Conservation (phyloP, 306 rosid species). For the Carpinus viminea region DNA sequence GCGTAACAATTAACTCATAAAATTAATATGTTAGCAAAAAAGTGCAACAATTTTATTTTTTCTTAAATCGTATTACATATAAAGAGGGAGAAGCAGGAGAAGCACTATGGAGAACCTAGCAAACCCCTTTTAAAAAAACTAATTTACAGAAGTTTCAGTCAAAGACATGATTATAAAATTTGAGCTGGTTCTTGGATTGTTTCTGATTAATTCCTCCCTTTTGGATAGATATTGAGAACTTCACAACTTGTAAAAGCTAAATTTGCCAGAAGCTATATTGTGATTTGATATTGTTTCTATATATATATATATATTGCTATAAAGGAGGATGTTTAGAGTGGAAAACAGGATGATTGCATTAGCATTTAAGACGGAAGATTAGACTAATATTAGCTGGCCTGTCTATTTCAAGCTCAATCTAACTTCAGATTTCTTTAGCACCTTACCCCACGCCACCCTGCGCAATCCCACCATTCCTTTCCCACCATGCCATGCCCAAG, state of each 20-base stretch:
- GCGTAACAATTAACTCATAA: no score
- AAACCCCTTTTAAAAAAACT: no score
- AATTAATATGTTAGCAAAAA: no score
- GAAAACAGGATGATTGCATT: conserved; percentile 3
- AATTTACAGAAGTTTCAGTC: background rate
- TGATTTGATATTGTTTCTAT: background rate
- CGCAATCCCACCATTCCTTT: background rate
- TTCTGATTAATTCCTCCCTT: conserved; percentile 5
- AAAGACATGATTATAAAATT: background rate
- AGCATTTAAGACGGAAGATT: background rate
- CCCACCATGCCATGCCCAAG: conserved; percentile 1
- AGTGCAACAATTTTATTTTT: no score
- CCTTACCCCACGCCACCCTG: no score
- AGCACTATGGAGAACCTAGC: no score
- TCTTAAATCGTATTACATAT: no score
- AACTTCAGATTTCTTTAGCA: background rate
- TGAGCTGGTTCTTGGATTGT: conserved; percentile 19
- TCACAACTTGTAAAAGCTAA: background rate
- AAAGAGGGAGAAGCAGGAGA: no score
- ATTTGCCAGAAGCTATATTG: background rate
- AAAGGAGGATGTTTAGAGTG: background rate
- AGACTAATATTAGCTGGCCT: conserved; percentile 4
- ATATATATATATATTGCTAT: background rate
- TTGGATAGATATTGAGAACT: conserved; percentile 6
- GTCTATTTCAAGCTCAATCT: background rate